Evolutionary conservation across 2,329 filamentous ascomycete genomes (phyloP), one percentile per base, ranked within the genome.

Genomic region (Nigrospora osmanthi): DNA sequence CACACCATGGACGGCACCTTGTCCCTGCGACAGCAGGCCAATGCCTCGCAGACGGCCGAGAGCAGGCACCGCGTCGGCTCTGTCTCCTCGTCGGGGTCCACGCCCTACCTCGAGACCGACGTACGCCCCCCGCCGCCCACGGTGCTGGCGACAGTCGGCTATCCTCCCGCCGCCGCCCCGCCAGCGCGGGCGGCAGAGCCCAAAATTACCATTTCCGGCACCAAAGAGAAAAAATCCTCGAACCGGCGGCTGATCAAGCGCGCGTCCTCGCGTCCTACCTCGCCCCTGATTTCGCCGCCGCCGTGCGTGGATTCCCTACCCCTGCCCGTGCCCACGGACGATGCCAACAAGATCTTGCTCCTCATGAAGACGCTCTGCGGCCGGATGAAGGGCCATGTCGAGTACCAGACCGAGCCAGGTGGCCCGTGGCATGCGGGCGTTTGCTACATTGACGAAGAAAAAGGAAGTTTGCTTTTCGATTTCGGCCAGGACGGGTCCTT

Each of bases 341-440:
- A 89, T 62, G 80, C 84, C 35, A 83, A 83, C 54, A 85, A 81
- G 57, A 75, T 91, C 23, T 68, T 89, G 44, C 73, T 80, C 54
- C 66, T 93, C 48, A 91, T 93, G 86, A 87, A 83, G 61, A 82
- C 76, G 19, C 69, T 89, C 7, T 85, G 83, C 56, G 87, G 88
- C 28, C 78, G 82, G 52, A 93, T 91, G 87, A 82, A 81, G 55
- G 87, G 87, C 45, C 81, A 84, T 52, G 72, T 89, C 30, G 83
- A 87, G 51, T 91, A 87, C 58, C 80, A 85, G 54, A 72, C 72
- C 37, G 78, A 80, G 34, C 70, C 73, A 13, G 69, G 70, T 19
- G 79, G 75, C 14, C 70, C 75, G 1, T 93, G 87, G 87, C 73
- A 76, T 46, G 64, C 72, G 32, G 86, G 86, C n/a, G 78, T 84